Evolutionary conservation across 169 alveolate species (phyloP), one percentile per base, ranked within the genome.

Genomic region (Plasmodium cynomolgi): DNA sequence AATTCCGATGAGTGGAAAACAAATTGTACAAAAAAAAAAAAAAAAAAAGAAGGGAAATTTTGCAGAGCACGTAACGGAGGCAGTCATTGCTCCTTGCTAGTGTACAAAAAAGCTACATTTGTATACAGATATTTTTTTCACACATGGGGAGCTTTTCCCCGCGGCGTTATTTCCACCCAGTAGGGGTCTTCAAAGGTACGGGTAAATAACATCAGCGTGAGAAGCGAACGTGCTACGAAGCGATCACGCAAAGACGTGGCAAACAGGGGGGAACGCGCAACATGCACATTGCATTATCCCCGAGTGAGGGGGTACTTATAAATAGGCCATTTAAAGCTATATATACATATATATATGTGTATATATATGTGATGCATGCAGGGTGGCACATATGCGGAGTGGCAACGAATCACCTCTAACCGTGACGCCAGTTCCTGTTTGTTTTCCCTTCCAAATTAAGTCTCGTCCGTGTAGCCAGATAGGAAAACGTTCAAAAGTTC

Each of bases 401-500:
- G 77, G 31, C 77, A 8, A 68, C 23, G 13, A 68, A 68, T 68
- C 37, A 29, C 37, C 77, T 68, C 4, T 7, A 68, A 20, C n/a
- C n/a, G 77, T 20, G 15, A 7, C n/a, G 77, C 23, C 41, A 17
- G 62, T 13, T 82, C 23, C 39, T 80, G 26, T 41, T 29, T 47
- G 7, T 82, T 56, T n/a, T 15, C 26, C 17, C 77, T 7, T 23
- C 41, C 37, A 68, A 23, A 71, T 37, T 37, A 71, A 23, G 73
- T 20, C 13, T 56, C 33, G 0, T 84, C 83, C 47, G 23, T 56
- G 62, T 75, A 77, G 50, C 68, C 68, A 56, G 86, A 85, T 54
- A 75, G 71, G 29, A 85, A 85, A 68, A 85, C 62, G 11, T 85
- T 77, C 82, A 90, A 72, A 41, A 90, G 23, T 8, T 90, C 85